A percentile compares a stretch with the other conserved stretches of the same genome.
Conservation (phyloP, 306 rosid species). For the Trichosanthes cucumerina region DNA sequence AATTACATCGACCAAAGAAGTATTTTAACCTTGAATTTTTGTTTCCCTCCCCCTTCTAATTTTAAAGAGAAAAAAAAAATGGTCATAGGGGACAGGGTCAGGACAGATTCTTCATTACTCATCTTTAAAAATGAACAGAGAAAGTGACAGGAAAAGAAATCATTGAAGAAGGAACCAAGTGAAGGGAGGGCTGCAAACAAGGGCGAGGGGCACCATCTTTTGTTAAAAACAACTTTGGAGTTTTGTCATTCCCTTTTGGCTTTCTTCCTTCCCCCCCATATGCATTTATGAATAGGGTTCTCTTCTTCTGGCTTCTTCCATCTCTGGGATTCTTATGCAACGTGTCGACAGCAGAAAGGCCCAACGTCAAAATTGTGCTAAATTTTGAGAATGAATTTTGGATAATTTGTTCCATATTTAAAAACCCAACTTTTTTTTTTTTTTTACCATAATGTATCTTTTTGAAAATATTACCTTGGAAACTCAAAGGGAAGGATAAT, state of each 20-base stretch:
- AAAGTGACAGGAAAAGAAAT: not conserved
- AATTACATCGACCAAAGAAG: too few relatives aligned
- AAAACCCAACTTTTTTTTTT: not conserved
- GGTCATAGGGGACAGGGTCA: not conserved
- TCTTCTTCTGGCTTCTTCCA: not conserved
- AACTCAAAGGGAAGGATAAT: not conserved
- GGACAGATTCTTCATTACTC: not conserved
- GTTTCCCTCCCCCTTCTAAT: not conserved
- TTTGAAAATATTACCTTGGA: not conserved
- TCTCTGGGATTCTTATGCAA: not conserved
- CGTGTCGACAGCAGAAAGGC: not conserved
- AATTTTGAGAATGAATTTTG: not conserved
- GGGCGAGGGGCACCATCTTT: not conserved
- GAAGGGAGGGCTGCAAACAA: not conserved
- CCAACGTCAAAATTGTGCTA: not conserved
- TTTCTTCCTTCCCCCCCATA: not conserved
- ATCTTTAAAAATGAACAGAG: not conserved
- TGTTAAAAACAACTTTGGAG: conserved; percentile 1
- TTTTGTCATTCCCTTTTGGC: conserved; percentile 3
- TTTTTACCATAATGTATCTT: not conserved
- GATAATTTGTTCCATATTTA: not conserved
- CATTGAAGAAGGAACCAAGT: not conserved
- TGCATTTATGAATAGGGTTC: not conserved
- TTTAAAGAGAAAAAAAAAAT: not conserved
- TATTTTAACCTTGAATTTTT: too few relatives aligned